Conservation (phyloP, 2,329 filamentous ascomycete genomes). For the Cordyceps cicadae region DNA sequence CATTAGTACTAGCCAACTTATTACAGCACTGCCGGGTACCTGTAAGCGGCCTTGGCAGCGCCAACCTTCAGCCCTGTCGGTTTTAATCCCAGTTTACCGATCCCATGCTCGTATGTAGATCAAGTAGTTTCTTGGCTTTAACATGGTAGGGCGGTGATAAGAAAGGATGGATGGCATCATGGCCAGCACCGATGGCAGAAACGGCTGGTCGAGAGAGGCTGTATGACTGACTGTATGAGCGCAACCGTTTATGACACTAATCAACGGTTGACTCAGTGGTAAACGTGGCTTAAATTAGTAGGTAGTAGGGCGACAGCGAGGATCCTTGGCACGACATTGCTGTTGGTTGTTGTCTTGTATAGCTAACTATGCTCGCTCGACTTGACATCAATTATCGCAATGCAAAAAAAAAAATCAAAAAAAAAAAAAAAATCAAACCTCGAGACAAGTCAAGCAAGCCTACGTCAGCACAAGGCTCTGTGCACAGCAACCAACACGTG, state of each 20-base stretch:
- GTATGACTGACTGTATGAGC: too few species aligned
- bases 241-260: too few species aligned
- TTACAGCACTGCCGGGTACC: too few species aligned
- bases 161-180: too few species aligned
- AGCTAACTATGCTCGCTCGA: not conserved
- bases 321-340: not conserved
- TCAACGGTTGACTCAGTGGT: not conserved
- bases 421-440: not conserved
- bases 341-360: not conserved
- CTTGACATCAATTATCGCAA: not conserved
- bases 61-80: slow-evolving; percentile 2
- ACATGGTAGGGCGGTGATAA: too few species aligned
- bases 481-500: not conserved
- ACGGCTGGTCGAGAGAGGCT: too few species aligned
- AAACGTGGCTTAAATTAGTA: not conserved
- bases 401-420: too few species aligned
- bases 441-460: not conserved
- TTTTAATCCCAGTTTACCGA: not conserved
- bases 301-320: not conserved
- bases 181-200: not conserved
- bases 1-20: too few species aligned
- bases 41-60: not conserved
- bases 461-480: not conserved
- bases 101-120: not conserved
- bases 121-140: not conserved